Conservation (phyloP, 495 filamentous ascomycete species). For the Aspergillus olivimuriae region DNA sequence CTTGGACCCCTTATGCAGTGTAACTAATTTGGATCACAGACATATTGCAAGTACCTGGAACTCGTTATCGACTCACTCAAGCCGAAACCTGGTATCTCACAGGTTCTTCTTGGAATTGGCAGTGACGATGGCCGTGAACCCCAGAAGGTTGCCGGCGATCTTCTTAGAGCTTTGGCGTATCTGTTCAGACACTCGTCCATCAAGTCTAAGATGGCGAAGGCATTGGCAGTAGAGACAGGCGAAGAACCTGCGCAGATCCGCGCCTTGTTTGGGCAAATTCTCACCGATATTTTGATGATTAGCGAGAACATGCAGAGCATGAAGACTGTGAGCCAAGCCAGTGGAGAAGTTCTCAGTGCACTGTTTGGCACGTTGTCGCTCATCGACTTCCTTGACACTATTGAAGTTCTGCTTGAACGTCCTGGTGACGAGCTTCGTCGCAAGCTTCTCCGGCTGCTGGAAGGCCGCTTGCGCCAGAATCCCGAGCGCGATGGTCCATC, state of each 20-base stretch:
- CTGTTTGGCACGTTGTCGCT: constrained; percentile 75
- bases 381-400: constrained; percentile 75
- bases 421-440: constrained; percentile 65
- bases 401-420: constrained; percentile 68
- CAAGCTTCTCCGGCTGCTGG: constrained; percentile 73
- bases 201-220: constrained; percentile 34
- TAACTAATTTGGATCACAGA: constrained; percentile 27
- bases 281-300: constrained; percentile 61
- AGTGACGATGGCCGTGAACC: constrained; percentile 57
- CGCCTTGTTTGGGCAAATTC: constrained; percentile 58
- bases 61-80: constrained; percentile 67
- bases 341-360: constrained; percentile 62
- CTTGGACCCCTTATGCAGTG: background rate
- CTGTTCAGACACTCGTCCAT: constrained; percentile 40
- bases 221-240: constrained; percentile 30
- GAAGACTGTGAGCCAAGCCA: constrained; percentile 56
- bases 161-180: constrained; percentile 48
- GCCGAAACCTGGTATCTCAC: constrained; percentile 61
- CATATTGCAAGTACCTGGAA: constrained; percentile 63
- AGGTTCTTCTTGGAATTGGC: constrained; percentile 56
- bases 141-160: constrained; percentile 51
- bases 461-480: constrained; percentile 63
- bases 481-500: constrained; percentile 59
- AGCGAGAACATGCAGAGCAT: constrained; percentile 53
- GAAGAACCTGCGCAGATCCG: constrained; percentile 53